Base-by-base conservation (phyloP, 2,329 filamentous ascomycete genomes). In the Botrytis pseudocinerea region DNA sequence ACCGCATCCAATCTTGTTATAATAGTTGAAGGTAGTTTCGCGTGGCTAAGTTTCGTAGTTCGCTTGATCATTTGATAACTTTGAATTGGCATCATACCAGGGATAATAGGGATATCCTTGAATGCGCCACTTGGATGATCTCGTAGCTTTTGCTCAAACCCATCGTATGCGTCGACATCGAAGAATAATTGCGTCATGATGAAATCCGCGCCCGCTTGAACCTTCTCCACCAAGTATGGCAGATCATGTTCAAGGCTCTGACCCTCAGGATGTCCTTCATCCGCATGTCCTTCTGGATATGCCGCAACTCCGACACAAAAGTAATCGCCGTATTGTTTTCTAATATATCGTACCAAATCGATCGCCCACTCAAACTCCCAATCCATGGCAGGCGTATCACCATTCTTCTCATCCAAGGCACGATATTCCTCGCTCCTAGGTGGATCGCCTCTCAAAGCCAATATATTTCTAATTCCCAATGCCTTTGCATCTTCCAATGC, bases 101-200 rank as follows among this genome's bases (percentile, higher is more conserved):
- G 95, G 72, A 99, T 93, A 77, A 99, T 97, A 10, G 93, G 92
- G 38, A 98, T 92, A 4, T 88, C 89, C 83, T 93, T 93, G 84
- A 99, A 98, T 4, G 88, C 87, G 5, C 94, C 94, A 79, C 93
- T 97, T 65, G 93, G 89, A 79, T 99, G 94, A 70, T 91, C 88
- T 74, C 94, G 87, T 77, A 99, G 82, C 69, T 87, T 88, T 76
- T 85, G 87, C 83, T 98, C 95, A 80, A 97, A 98, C 48, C 85
- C 85, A 72, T 91, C 88, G 81, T 97, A 99, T 28, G 93, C 93
- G 5, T 92, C 87, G 38, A 94, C 88, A 80, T 98, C 94, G 82
- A 97, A 99, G 83, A 98, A 98, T 14, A 99, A 87, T 82, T 99
- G 96, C 0, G 96, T 98, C 93, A 99, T 97, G 83, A 99, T 92